These are phyloP conservation scores for Asterophora lycoperdoides DNA, from an alignment of 768 basidiomycete genomes.

Conservation along the genomic window DNA sequence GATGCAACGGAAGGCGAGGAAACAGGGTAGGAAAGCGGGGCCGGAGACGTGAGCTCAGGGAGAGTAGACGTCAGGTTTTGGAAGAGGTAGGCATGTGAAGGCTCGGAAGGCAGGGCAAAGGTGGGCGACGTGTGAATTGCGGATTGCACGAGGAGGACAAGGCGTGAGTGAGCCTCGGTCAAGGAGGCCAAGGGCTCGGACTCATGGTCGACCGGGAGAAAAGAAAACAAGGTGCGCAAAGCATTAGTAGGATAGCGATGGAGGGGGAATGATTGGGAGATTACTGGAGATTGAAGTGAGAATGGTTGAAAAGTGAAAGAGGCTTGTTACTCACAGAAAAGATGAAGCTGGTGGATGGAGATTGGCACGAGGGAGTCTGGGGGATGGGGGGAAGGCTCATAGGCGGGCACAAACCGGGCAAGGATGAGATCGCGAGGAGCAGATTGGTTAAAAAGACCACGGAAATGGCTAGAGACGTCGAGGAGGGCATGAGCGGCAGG, in stretches of 20 bases:
- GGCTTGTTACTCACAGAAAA: constrained; percentile 51
- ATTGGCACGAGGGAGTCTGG: constrained; percentile 45
- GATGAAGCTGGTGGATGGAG: constrained; percentile 54
- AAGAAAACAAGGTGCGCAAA: constrained; percentile 44
- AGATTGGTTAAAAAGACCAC: constrained; percentile 26
- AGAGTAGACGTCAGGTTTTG: constrained; percentile 33
- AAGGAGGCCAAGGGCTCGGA: constrained; percentile 40
- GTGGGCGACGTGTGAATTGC: constrained; percentile 57
- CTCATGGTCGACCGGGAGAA: constrained; percentile 29
- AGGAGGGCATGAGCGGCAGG: constrained; percentile 34
- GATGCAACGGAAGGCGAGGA: constrained; percentile 12
- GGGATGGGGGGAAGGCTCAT: constrained; percentile 39
- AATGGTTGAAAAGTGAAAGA: constrained; percentile 10
- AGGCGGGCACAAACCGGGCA: constrained; percentile 55
- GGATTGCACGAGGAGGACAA: constrained; percentile 70
- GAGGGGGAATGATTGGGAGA: constrained; percentile 60
- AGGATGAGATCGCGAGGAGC: constrained; percentile 37
- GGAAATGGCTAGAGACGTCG: constrained; percentile 30
- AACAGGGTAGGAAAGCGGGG: constrained; percentile 55
- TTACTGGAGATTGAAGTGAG: constrained; percentile 36
- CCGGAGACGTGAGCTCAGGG: constrained; percentile 69
- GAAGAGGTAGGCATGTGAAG: constrained; percentile 22
- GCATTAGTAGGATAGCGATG: constrained; percentile 72
- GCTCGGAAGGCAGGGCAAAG: constrained; percentile 42
- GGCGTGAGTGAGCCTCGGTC: constrained; percentile 64